phyloP scores from a whole-genome alignment of 768 basidiomycete genomes.

The Mycena galopus region DNA sequence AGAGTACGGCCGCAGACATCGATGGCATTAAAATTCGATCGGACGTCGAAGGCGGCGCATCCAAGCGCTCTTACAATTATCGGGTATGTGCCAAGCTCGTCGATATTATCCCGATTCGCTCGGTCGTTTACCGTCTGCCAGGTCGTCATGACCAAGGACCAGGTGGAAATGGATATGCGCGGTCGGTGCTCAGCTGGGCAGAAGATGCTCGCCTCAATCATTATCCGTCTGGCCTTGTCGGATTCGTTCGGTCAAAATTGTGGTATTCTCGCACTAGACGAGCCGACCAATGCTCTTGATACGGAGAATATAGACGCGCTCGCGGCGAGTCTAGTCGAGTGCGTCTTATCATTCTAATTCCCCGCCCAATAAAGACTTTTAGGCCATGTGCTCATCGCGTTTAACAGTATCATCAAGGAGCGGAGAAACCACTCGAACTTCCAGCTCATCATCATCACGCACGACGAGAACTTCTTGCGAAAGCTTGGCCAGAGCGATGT shows the following conservation, averaged over 20 bases:
- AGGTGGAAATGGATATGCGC: conserved; percentile 99
- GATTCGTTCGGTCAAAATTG: conserved; percentile 99
- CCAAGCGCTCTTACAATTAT: conserved; percentile 97
- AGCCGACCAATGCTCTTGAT: conserved; percentile 98
- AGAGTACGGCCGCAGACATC: conserved; percentile 73
- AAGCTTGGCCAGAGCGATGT: conserved; percentile 91
- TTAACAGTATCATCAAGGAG: conserved; percentile 89
- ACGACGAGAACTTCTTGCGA: conserved; percentile 94
- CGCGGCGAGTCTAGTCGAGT: conserved; percentile 93
- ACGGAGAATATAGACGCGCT: conserved; percentile 96
- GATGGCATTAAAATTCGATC: conserved; percentile 97
- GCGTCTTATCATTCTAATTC: conserved; percentile 50
- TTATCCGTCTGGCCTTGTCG: conserved; percentile 96
- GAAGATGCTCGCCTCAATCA: conserved; percentile 98
- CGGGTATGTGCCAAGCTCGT: conserved; percentile 68
- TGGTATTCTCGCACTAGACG: conserved; percentile 96
- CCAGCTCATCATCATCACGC: conserved; percentile 97
- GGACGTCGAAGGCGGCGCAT: conserved; percentile 91
- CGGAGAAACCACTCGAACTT: conserved; percentile 91
- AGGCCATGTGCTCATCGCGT: background rate
- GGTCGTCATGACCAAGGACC: conserved; percentile 99
- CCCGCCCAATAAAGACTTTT: background rate
- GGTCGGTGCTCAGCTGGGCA: conserved; percentile 98
- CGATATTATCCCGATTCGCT: conserved; percentile 14
- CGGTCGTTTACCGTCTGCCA: conserved; percentile 48